Evolutionary conservation across 1,284 basidiomycete genomes (phyloP), one percentile per base, ranked within the genome.

Genomic region (Apiotrichum domesticum): DNA sequence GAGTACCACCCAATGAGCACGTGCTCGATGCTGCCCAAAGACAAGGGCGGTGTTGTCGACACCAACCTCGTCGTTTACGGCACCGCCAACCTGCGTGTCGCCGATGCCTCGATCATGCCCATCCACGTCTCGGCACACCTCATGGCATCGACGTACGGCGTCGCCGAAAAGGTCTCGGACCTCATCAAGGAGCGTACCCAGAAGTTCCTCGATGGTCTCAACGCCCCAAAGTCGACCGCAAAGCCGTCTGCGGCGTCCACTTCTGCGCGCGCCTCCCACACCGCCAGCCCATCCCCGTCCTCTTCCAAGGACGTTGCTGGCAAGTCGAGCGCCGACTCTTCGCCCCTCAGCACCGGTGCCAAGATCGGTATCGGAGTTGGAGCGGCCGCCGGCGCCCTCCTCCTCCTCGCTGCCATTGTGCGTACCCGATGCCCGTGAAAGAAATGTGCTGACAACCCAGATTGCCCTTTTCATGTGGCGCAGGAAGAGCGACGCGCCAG

Each of bases 111-210:
- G 5, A 74, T 81, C 65, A 70, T 78, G 48, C 79, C 80, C 3
- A 65, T 80, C 8, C 73, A 78, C 29, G 56, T 78, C 39, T 73
- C 74, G 2, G 72, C 76, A 0, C 77, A 78, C 62, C 61, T 71
- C 51, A 77, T 77, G 74, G 71, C 68, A 7, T 61, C 84, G 7
- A 81, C 82, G 1, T 90, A 87, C 67, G 87, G 85, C 37, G 75
- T 87, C 43, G 86, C 85, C 4, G 86, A 88, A 73, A 82, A 83
- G 68, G 85, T 82, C 1, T 80, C 84, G 4, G 80, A 80, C 44
- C 77, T 87, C 55, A 84, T 88, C 70, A 81, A 82, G 68, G 7
- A 8, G 11, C 45, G 51, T 52, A 34, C 40, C 47, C 15, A 41
- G 35, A 42, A 35, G 15, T 33, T 35, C 35, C 33, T 45, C 35